Conservation (phyloP, 306 rosid species). For the Trichosanthes cucumerina region DNA sequence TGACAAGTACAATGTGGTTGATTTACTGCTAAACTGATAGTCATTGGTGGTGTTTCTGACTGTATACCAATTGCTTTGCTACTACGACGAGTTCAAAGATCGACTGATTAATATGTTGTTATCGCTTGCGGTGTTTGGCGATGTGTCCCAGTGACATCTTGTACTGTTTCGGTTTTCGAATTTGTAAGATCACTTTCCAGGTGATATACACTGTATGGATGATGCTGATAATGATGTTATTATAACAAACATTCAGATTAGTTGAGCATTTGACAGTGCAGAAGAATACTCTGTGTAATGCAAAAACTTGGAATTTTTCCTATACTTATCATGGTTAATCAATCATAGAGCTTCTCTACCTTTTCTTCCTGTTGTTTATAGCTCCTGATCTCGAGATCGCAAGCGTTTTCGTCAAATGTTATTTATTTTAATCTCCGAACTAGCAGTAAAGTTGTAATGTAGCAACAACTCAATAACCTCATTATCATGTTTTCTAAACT, state of each 20-base stretch:
- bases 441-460: not conserved
- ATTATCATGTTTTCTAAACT: not conserved
- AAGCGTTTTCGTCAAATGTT: not conserved
- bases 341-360: not conserved
- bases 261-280: slow-evolving; percentile 3
- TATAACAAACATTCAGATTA: not conserved
- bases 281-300: not conserved
- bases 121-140: not conserved
- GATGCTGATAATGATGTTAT: not conserved
- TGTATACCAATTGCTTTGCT: not conserved
- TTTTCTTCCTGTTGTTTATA: not conserved
- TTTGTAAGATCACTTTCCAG: not conserved
- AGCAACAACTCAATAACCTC: not conserved
- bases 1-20: not conserved
- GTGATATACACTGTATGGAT: not conserved
- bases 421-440: not conserved
- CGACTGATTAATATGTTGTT: not conserved
- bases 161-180: not conserved
- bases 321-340: not conserved
- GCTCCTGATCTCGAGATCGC: not conserved
- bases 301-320: not conserved
- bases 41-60: not conserved
- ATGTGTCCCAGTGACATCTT: not conserved
- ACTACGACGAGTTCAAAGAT: not conserved
- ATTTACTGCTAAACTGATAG: not conserved